Evolutionary conservation across 192 early-diverging fungal genomes (phyloP).

Genomic region (Linnemannia hyalina): DNA sequence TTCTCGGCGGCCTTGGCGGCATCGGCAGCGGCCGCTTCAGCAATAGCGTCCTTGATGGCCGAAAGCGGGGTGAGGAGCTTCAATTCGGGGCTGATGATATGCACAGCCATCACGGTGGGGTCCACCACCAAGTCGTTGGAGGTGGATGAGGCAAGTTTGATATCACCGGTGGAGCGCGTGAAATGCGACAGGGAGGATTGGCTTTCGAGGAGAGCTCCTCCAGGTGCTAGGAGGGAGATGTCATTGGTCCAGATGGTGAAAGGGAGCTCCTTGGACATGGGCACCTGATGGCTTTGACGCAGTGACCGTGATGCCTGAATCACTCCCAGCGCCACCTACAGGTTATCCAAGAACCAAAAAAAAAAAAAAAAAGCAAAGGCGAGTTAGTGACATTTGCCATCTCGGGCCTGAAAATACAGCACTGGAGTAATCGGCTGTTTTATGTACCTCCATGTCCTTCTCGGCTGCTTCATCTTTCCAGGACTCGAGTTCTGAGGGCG

Average conservation of each 20-base stretch:
- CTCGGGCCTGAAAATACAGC: too few species aligned
- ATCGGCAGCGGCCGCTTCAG: background rate
- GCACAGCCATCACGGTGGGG: slow-evolving; percentile 14
- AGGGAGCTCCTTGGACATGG: slow-evolving; percentile 57
- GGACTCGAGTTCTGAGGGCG: slow-evolving; percentile 26
- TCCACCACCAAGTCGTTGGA: background rate
- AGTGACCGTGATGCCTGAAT: slow-evolving; percentile 67
- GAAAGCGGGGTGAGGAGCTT: slow-evolving; percentile 43
- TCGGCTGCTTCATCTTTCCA: slow-evolving; percentile 61
- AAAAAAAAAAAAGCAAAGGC: background rate
- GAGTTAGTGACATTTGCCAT: background rate
- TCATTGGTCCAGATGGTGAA: slow-evolving; percentile 62
- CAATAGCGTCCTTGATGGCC: slow-evolving; percentile 33
- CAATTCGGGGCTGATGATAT: slow-evolving; percentile 32
- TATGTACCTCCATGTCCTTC: slow-evolving; percentile 61
- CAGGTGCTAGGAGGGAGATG: slow-evolving; percentile 22
- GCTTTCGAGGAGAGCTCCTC: slow-evolving; percentile 44
- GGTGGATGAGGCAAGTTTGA: slow-evolving; percentile 11
- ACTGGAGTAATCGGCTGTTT: background rate
- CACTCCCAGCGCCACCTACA: slow-evolving; percentile 57
- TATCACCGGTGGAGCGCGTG: slow-evolving; percentile 25
- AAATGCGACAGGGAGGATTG: slow-evolving; percentile 26
- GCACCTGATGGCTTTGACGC: slow-evolving; percentile 66
- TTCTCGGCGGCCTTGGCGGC: slow-evolving; percentile 9
- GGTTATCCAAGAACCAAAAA: background rate